Percentiles rank a stretch among this genome's conserved stretches.
Evolutionary conservation across 1,284 basidiomycete genomes (phyloP).

Genomic region (Takashimella tepidaria): DNA sequence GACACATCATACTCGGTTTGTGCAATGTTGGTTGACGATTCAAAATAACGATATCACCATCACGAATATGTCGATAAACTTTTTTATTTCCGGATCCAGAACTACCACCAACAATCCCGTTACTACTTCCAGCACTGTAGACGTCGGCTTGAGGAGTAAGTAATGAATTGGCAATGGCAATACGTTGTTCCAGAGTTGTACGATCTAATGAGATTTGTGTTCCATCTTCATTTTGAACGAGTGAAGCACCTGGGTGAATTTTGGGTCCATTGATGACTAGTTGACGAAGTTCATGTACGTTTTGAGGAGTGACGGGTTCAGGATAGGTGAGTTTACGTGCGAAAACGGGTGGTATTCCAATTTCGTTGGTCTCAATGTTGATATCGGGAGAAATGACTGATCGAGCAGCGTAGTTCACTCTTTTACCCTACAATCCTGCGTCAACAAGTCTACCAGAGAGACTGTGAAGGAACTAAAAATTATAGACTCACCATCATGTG

Average conservation of each 20-base stretch:
- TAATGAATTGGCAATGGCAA: constrained; percentile 94
- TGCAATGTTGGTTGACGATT: constrained; percentile 99
- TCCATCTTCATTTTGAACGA: constrained; percentile 95
- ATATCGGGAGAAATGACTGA: constrained; percentile 99
- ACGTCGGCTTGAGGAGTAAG: constrained; percentile 82
- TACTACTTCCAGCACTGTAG: constrained; percentile 51
- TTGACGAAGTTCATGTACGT: constrained; percentile 83
- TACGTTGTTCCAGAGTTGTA: constrained; percentile 78
- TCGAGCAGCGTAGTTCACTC: constrained; percentile 97
- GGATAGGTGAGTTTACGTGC: constrained; percentile 96
- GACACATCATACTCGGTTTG: constrained; percentile 99
- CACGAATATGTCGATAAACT: constrained; percentile 89
- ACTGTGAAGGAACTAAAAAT: constrained; percentile 21
- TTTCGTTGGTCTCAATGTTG: constrained; percentile 99
- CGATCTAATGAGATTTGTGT: constrained; percentile 78
- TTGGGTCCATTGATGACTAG: constrained; percentile 89
- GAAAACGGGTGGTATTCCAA: constrained; percentile 96
- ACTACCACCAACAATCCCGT: constrained; percentile 54
- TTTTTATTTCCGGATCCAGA: constrained; percentile 77
- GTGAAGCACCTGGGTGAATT: constrained; percentile 85
- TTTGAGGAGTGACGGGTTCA: constrained; percentile 89
- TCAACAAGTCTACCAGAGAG: no score
- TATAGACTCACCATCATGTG: constrained; percentile 99
- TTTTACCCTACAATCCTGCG: constrained; percentile 96
- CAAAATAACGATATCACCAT: constrained; percentile 93